Evolutionary conservation across 345 rosid species (phyloP).

Genomic region (Zanthoxylum bungeanum): DNA sequence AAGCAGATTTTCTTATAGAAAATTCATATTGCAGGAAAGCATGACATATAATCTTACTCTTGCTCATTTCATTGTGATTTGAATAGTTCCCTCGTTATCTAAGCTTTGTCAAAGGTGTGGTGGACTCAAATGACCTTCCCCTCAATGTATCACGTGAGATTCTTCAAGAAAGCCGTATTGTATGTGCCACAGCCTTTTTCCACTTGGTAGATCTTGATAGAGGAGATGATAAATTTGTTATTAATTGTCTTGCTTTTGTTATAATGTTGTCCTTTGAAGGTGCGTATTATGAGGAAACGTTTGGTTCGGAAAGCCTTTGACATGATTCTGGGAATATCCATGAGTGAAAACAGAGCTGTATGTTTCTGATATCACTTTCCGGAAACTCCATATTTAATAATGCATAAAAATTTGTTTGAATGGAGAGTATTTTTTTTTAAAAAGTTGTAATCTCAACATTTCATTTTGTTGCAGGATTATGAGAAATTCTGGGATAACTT

Average conservation of each 20-base stretch:
- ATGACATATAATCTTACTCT: conserved; percentile 2
- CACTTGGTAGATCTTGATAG: background rate
- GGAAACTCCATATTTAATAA: background rate
- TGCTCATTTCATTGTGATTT: conserved; percentile 1
- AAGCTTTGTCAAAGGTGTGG: conserved; percentile 97
- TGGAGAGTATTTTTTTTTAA: background rate
- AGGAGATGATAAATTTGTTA: background rate
- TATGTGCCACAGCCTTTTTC: conserved; percentile 29
- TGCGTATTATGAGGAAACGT: conserved; percentile 91
- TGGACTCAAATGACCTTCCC: conserved; percentile 96
- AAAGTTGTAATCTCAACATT: background rate
- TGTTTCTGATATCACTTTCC: conserved; percentile 4
- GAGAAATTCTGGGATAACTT: conserved; percentile 93
- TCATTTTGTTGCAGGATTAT: conserved; percentile 62
- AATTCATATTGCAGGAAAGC: background rate
- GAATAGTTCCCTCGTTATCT: conserved; percentile 88
- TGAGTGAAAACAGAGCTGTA: conserved; percentile 89
- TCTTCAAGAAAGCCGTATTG: conserved; percentile 98
- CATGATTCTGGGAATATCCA: conserved; percentile 90
- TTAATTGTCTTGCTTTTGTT: conserved; percentile 3
- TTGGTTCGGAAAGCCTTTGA: conserved; percentile 89
- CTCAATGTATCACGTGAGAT: conserved; percentile 96
- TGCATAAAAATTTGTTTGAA: background rate
- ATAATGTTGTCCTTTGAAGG: conserved; percentile 42
- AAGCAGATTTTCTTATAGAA: conserved; percentile 25